Evolutionary conservation across 805 yeast species (phyloP).

Genomic region (Teunomyces barrocoloradensis): DNA sequence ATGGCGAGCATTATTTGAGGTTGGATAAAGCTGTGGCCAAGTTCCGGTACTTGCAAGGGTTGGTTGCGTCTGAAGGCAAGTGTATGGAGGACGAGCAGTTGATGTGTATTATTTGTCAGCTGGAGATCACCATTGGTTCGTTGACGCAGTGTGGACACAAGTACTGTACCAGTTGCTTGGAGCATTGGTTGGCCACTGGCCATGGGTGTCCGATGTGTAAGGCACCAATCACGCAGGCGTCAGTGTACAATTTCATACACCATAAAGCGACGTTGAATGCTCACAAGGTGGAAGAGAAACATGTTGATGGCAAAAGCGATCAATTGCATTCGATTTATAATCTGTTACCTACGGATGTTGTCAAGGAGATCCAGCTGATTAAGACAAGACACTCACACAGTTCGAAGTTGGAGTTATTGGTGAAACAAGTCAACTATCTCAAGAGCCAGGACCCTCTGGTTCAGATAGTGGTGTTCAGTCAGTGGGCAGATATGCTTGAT

Average conservation of each 20-base stretch:
- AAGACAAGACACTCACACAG: slow-evolving; percentile 55
- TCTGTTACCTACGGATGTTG: slow-evolving; percentile 38
- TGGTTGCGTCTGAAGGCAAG: slow-evolving; percentile 14
- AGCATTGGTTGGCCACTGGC: slow-evolving; percentile 63
- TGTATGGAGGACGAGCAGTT: slow-evolving; percentile 35
- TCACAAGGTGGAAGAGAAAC: slow-evolving; percentile 34
- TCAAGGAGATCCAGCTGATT: slow-evolving; percentile 44
- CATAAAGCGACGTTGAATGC: slow-evolving; percentile 52
- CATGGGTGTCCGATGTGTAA: slow-evolving; percentile 83
- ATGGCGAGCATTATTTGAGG: slow-evolving; percentile 5
- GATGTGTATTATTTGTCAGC: slow-evolving; percentile 77
- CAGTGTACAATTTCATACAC: slow-evolving; percentile 69
- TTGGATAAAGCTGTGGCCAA: slow-evolving; percentile 35
- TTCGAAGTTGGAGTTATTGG: slow-evolving; percentile 80
- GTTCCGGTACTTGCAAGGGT: slow-evolving; percentile 31
- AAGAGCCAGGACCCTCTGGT: slow-evolving; percentile 55
- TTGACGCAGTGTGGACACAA: slow-evolving; percentile 90
- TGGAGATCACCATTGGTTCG: slow-evolving; percentile 68
- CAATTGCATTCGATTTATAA: slow-evolving; percentile 42
- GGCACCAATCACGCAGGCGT: slow-evolving; percentile 41
- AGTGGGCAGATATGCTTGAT: slow-evolving; percentile 74
- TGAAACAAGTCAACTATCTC: slow-evolving; percentile 67
- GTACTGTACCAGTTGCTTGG: slow-evolving; percentile 79
- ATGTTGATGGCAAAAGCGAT: slow-evolving; percentile 6
- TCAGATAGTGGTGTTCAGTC: slow-evolving; percentile 87